Evolutionary conservation across 2,329 filamentous ascomycete genomes (phyloP), one percentile per base, ranked within the genome.

Genomic region (Fusarium caatingaense): DNA sequence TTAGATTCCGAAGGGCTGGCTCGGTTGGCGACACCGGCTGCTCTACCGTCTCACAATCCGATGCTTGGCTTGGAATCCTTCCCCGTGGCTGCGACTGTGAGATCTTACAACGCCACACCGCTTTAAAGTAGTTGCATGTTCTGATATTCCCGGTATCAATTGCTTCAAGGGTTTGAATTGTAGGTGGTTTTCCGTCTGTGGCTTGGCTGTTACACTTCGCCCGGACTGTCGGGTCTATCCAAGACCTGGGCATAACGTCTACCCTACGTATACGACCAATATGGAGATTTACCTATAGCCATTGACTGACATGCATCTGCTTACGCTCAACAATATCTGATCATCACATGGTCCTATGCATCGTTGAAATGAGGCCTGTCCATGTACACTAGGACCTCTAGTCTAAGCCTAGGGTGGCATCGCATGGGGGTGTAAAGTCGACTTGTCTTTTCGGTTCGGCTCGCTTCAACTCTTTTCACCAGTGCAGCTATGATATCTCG

Each of bases 1-100:
- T 74, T 42, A 51, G 72, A 70, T 74, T 73, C 72, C 72, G 72
- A 70, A 73, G 65, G 63, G 51, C 58, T 73, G 72, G 70, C 68
- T 74, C 72, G 64, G 67, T 68, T 58, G 59, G 37, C 42, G 56
- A 61, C 58, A 48, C 72, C 56, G 58, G 54, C 37, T 51, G 48
- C 49, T 53, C 49, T 41, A 53, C 23, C 49, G 40, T 64, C 60
- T 61, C 71, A 65, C 64, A 69, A 50, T 28, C 49, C 28, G 44
- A 62, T 50, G 51, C 57, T 69, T 64, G 64, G 45, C 56, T 60
- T 55, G 51, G 60, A 54, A 59, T 49, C 41, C 46, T 51, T 44
- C 44, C n/a, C 61, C 53, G 37, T 34, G 45, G 28, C 21, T 49
- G 44, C 34, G 13, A 49, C 48, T 37, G 7, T 18, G n/a, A 23